Conservation (phyloP, 345 rosid genomes). For the Pistacia vera region DNA sequence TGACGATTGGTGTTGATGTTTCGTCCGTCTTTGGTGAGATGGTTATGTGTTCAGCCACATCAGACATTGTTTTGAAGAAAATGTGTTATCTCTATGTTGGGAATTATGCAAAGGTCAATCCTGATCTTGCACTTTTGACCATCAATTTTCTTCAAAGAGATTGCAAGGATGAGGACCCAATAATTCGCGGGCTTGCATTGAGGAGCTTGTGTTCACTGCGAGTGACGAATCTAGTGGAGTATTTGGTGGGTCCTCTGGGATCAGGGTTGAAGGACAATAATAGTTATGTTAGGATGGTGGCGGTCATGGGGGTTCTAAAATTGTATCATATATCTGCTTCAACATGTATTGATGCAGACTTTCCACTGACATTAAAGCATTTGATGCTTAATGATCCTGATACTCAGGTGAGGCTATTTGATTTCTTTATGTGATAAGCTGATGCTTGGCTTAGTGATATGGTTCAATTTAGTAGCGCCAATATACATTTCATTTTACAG, state of each 20-base stretch:
- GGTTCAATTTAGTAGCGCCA: background rate
- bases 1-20: conserved; percentile 95
- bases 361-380: conserved; percentile 76
- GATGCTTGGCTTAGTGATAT: background rate
- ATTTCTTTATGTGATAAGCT: background rate
- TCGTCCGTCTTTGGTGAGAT: conserved; percentile 94
- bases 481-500: background rate
- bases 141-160: conserved; percentile 97
- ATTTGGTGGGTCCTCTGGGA: conserved; percentile 92
- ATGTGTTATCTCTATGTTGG: conserved; percentile 98
- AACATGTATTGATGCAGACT: conserved; percentile 86
- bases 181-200: conserved; percentile 95
- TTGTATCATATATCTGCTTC: conserved; percentile 87
- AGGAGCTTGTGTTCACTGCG: conserved; percentile 89
- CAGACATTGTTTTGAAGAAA: conserved; percentile 97
- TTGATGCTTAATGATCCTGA: conserved; percentile 87
- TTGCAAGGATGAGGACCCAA: conserved; percentile 94
- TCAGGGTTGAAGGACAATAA: conserved; percentile 80
- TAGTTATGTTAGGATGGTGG: conserved; percentile 86
- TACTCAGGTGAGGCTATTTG: conserved; percentile 60
- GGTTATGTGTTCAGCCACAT: conserved; percentile 99
- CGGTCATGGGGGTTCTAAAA: conserved; percentile 88
- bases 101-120: conserved; percentile 94
- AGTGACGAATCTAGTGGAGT: conserved; percentile 91
- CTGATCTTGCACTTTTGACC: conserved; percentile 88